phyloP scores from a whole-genome alignment of 139 green algal genomes.

The Auxenochlorella protothecoides region DNA sequence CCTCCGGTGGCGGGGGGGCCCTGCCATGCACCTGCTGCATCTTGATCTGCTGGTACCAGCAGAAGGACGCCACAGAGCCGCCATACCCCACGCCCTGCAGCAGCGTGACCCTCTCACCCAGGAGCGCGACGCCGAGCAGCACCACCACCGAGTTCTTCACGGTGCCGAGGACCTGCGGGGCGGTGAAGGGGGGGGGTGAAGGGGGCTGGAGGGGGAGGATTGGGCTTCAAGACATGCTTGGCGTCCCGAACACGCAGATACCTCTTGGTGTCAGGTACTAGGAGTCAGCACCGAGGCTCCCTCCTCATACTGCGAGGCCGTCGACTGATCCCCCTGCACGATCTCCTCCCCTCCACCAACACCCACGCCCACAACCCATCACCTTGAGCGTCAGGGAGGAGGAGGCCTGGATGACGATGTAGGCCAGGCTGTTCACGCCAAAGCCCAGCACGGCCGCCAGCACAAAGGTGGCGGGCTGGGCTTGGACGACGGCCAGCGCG shows the following conservation, averaged over 20 bases:
- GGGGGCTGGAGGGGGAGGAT: too few relatives aligned
- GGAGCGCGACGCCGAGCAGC: constrained; percentile 52
- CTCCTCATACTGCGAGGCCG: too few relatives aligned
- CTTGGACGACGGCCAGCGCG: constrained; percentile 11
- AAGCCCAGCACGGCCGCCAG: constrained; percentile 72
- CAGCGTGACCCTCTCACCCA: constrained; percentile 52
- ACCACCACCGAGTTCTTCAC: constrained; percentile 82
- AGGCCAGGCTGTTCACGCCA: constrained; percentile 69
- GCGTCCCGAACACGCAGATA: too few relatives aligned
- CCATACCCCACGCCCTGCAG: constrained; percentile 54
- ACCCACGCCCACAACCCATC: background rate
- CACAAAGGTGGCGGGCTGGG: constrained; percentile 36
- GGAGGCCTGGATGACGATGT: constrained; percentile 72
- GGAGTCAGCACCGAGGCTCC: too few relatives aligned
- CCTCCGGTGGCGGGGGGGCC: too few relatives aligned
- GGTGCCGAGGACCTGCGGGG: constrained; percentile 55
- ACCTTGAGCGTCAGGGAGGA: constrained; percentile 73
- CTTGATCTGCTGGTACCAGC: constrained; percentile 65
- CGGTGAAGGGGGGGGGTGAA: too few relatives aligned
- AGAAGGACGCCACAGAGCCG: constrained; percentile 52
- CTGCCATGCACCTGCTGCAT: constrained; percentile 26
- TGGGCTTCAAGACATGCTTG: too few relatives aligned
- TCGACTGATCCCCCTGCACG: too few relatives aligned
- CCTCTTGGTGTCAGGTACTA: too few relatives aligned
- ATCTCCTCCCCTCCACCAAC: too few relatives aligned